phyloP scores from a whole-genome alignment of 164 flowering plant genomes.

The Aristolochia californica region DNA sequence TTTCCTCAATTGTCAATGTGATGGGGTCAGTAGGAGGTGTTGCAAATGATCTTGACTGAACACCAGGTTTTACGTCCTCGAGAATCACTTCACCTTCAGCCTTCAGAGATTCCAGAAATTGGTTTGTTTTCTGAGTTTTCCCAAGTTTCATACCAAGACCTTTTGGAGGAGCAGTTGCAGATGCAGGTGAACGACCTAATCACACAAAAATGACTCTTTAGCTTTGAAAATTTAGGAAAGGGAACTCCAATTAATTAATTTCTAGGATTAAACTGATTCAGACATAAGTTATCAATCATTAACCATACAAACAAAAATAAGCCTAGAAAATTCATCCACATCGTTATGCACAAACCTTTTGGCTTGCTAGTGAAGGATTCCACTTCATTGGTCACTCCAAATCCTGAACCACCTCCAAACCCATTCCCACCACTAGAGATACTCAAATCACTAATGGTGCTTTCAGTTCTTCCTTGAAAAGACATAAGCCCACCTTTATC shows the following conservation, averaged over 20 bases:
- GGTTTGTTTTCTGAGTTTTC: slow-evolving; percentile 73
- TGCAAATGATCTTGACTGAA: slow-evolving; percentile 47
- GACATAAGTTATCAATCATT: too few relatives aligned
- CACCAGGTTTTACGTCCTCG: slow-evolving; percentile 74
- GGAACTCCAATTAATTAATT: too few relatives aligned
- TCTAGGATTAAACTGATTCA: too few relatives aligned
- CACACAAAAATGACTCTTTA: not conserved
- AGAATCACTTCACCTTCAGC: slow-evolving; percentile 96
- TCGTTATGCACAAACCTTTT: slow-evolving; percentile 47
- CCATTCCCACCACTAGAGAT: slow-evolving; percentile 62
- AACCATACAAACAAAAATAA: not conserved
- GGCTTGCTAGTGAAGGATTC: slow-evolving; percentile 63
- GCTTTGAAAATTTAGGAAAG: not conserved
- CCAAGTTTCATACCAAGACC: slow-evolving; percentile 97
- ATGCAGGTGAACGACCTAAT: slow-evolving; percentile 67
- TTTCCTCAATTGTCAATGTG: slow-evolving; percentile 82
- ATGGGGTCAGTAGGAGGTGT: slow-evolving; percentile 76
- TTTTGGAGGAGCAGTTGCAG: slow-evolving; percentile 92
- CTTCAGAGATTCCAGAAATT: slow-evolving; percentile 87
- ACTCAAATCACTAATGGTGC: slow-evolving; percentile 58
- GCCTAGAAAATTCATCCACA: not conserved
- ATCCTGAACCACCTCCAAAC: slow-evolving; percentile 85
- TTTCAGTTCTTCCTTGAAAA: slow-evolving; percentile 67
- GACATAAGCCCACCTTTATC: slow-evolving; percentile 80
- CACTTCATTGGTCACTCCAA: slow-evolving; percentile 55